phyloP scores from a whole-genome alignment of 2,329 filamentous ascomycete species.

The Cladophialophora exuberans region DNA sequence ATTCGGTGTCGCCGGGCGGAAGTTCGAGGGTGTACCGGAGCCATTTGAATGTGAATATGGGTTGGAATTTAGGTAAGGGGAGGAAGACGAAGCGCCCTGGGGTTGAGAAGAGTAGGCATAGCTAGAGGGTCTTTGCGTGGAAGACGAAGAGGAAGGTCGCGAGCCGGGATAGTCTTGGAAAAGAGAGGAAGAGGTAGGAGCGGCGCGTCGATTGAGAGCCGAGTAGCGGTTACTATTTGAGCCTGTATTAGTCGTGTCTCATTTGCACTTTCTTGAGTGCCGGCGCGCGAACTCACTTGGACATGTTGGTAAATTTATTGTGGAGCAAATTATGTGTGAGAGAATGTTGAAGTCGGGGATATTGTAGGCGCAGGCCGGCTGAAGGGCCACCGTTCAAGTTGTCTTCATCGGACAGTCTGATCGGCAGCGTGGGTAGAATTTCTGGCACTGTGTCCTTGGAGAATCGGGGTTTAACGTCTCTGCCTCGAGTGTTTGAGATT shows the following conservation, averaged over 20 bases:
- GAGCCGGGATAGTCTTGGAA: constrained; percentile 58
- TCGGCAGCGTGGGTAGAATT: no score
- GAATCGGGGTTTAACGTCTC: no score
- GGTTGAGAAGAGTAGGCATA: constrained; percentile 24
- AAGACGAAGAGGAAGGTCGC: constrained; percentile 31
- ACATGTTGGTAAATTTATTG: constrained; percentile 19
- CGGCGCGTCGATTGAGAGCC: constrained; percentile 66
- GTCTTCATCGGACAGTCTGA: no score
- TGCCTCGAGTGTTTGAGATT: no score
- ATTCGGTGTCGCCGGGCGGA: constrained; percentile 29
- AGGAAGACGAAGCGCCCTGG: constrained; percentile 19
- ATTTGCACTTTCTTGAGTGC: neutral
- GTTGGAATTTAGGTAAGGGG: constrained; percentile 21
- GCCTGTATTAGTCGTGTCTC: neutral
- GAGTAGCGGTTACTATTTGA: constrained; percentile 54
- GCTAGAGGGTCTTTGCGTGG: constrained; percentile 19
- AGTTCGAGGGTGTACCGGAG: constrained; percentile 16
- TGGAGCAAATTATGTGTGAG: constrained; percentile 7
- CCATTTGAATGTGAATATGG: constrained; percentile 6
- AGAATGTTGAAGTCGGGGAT: neutral
- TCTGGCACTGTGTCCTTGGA: neutral
- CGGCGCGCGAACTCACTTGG: constrained; percentile 17
- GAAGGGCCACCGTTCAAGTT: neutral
- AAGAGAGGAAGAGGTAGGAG: constrained; percentile 63
- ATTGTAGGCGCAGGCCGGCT: neutral